Evolutionary conservation across 768 basidiomycete species (phyloP), one percentile per base, ranked within the genome.

Genomic region (Phaeotremella skinneri): DNA sequence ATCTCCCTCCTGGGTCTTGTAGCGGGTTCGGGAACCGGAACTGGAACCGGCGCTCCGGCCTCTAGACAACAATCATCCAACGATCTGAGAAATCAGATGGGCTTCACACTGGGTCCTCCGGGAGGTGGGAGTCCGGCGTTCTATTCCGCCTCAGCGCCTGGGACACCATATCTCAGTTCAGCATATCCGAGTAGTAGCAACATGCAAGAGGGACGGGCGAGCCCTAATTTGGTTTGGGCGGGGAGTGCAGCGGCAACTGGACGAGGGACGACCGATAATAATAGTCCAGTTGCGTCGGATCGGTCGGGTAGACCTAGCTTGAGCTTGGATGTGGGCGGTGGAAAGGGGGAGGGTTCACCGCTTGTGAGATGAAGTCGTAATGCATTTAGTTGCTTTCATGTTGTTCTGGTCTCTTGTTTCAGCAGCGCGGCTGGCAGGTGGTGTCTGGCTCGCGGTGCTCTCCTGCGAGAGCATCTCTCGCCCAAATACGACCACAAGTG

Each of bases 1-100:
- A 70, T 72, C 34, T 70, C 65, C 20, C 61, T 76, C 1, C 53
- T 76, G 7, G 73, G 75, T 9, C 51, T 76, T 4, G 63, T 49
- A 7, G 31, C 37, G 13, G 48, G 57, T 26, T 45, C 61, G 47
- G 59, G n/a, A n/a, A n/a, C 48, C 32, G 42, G 34, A 17, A 45
- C 43, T 7, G 43, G 43, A 21, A 50, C 49, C 17, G 13, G 17
- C 7, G 51, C 5, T 6, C 20, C 54, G 7, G 45, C 62, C 1
- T 52, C 49, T 25, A 48, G 63, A n/a, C n/a, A 42, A 43, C 49
- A 55, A 16, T 49, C 39, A n/a, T 13, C 55, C 20, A 21, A 50
- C 31, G 59, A 65, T 54, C 49, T 57, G 31, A 11, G 32, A 26
- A 27, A 43, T 41, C 17, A 45, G 26, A 37, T 41, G 17, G 53